Evolutionary conservation across 768 basidiomycete species (phyloP), one percentile per base, ranked within the genome.

Genomic region (Tricholoma hemisulphureum): DNA sequence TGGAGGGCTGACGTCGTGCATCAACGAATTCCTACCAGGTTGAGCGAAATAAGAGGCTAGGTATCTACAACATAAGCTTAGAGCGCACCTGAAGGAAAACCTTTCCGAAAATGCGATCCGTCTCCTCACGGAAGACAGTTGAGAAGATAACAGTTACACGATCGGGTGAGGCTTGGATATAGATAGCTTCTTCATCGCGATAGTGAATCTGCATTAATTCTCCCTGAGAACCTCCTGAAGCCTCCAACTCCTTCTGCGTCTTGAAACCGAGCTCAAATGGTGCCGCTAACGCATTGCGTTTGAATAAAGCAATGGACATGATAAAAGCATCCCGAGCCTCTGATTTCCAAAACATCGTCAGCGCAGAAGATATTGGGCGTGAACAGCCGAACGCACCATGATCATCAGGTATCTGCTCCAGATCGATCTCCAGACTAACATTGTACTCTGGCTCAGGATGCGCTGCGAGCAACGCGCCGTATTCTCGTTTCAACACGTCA

Each of bases 91-190:
- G 97, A 53, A 99, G 75, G 79, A 99, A 99, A n/a, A 98, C 89
- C 71, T 94, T 95, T 13, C 97, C 97, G 71, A 93, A 93, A 51
- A 98, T 92, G 54, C 95, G 84, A 73, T 99, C 97, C 1, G 96
- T 97, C 73, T 99, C 97, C 67, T 98, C 97, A 63, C 88, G 83
- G 78, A 99, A 99, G 51, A 97, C 82, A 18, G 97, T 99, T 3
- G 92, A 95, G 76, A 99, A 98, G 68, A 98, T 91, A 57, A 98
- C 93, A 1, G 97, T 98, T 52, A 99, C 96, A 60, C 97, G 90
- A 79, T 99, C 97, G 46, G 86, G 83, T 39, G 91, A 87, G 2
- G 97, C 93, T 67, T 92, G 92, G 39, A 99, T 83, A 69, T 94
- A 98, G 71, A 99, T 95, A 18, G 93, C 95, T 73, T 99, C 97